Conservation (phyloP, 2,329 filamentous ascomycete species). For the Clonostachys rosea region DNA sequence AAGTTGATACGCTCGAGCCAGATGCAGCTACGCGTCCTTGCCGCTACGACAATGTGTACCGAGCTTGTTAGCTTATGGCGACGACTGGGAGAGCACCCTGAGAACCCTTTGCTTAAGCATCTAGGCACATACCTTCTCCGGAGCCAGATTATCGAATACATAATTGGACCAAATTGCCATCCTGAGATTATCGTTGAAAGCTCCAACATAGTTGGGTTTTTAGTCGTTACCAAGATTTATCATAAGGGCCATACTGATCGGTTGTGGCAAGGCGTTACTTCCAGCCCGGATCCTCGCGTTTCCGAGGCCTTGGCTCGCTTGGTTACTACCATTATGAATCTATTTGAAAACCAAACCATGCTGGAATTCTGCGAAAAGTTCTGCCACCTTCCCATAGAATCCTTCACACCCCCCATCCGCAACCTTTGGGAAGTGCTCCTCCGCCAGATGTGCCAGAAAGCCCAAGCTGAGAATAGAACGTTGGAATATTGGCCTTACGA, state of each 20-base stretch:
- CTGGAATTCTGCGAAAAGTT: conserved; percentile 70
- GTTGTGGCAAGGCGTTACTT: conserved; percentile 79
- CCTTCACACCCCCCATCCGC: conserved; percentile 58
- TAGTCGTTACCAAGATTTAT: conserved; percentile 76
- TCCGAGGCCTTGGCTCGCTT: conserved; percentile 74
- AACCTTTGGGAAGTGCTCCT: conserved; percentile 57
- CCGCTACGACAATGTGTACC: conserved; percentile 67
- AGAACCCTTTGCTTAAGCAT: conserved; percentile 52
- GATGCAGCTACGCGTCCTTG: conserved; percentile 84
- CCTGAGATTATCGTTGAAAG: conserved; percentile 82
- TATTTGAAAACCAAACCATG: conserved; percentile 44
- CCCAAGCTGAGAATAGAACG: conserved; percentile 22
- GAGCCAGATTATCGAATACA: conserved; percentile 75
- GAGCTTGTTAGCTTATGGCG: conserved; percentile 67
- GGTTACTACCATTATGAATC: conserved; percentile 39
- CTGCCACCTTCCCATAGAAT: conserved; percentile 54
- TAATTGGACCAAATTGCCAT: conserved; percentile 87
- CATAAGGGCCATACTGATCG: conserved; percentile 67
- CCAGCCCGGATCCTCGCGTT: conserved; percentile 80
- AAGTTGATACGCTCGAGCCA: conserved; percentile 77
- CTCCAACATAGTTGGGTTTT: conserved; percentile 80
- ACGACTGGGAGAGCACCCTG: conserved; percentile 35
- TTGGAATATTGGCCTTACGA: conserved; percentile 38
- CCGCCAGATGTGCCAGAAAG: conserved; percentile 37
- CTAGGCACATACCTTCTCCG: conserved; percentile 65